A percentile compares a stretch with the other conserved stretches of the same genome.
Conservation (phyloP, 192 early-diverging fungal genomes). For the Chytriomyces hyalinus region DNA sequence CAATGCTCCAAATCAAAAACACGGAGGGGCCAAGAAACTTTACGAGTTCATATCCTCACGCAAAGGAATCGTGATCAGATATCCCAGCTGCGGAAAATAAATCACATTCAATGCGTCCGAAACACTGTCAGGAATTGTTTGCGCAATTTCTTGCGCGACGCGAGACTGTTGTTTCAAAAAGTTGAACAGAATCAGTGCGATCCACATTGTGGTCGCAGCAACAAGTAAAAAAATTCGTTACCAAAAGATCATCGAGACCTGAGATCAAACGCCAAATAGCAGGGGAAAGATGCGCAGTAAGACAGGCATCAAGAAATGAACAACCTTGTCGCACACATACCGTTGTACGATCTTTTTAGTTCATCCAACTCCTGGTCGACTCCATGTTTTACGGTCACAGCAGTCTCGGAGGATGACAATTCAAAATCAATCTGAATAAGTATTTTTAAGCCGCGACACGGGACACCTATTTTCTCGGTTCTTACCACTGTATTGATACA, state of each 20-base stretch:
- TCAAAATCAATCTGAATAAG: constrained; percentile 73
- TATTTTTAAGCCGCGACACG: background rate
- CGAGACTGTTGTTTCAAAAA: constrained; percentile 43
- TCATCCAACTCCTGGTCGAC: constrained; percentile 68
- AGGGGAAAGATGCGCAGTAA: too few relatives aligned
- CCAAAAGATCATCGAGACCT: constrained; percentile 70
- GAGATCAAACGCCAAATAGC: too few relatives aligned
- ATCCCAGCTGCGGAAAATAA: constrained; percentile 83
- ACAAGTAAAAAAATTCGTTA: constrained; percentile 26
- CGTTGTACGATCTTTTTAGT: constrained; percentile 67
- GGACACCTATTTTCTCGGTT: background rate
- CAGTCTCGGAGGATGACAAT: constrained; percentile 60
- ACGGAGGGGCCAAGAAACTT: constrained; percentile 40
- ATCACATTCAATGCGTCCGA: constrained; percentile 68
- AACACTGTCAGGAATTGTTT: constrained; percentile 57
- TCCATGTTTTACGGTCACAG: constrained; percentile 64
- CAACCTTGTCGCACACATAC: background rate
- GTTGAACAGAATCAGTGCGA: too few relatives aligned
- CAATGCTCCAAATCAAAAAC: background rate
- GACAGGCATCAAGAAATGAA: too few relatives aligned
- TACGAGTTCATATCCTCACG: constrained; percentile 51
- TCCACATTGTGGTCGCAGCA: background rate
- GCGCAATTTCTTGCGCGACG: constrained; percentile 64
- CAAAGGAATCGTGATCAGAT: constrained; percentile 71
- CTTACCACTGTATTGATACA: constrained; percentile 65